These are phyloP conservation scores for Penicillium diatomitis DNA, from an alignment of 495 filamentous ascomycete species.

Conservation along the genomic window DNA sequence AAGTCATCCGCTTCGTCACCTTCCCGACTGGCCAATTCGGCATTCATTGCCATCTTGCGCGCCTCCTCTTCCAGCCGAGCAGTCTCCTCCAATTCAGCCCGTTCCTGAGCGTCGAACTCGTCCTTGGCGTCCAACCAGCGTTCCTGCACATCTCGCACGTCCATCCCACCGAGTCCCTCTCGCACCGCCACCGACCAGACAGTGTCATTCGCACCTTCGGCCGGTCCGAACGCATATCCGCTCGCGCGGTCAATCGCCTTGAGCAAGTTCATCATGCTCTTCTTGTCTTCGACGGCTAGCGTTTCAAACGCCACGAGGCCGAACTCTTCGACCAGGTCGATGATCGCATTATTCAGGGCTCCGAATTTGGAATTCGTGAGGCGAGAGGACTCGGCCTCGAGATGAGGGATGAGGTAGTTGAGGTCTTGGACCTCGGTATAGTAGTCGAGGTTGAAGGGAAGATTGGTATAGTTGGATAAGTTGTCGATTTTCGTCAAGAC, in stretches of 20 bases:
- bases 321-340: conserved; percentile 80
- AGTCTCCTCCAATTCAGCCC: conserved; percentile 59
- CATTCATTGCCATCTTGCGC: conserved; percentile 6
- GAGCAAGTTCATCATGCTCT: conserved; percentile 86
- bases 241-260: conserved; percentile 81
- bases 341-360: conserved; percentile 74
- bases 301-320: conserved; percentile 86
- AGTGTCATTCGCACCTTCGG: conserved; percentile 86
- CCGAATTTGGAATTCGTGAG: conserved; percentile 64
- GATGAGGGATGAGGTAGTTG: conserved; percentile 66
- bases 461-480: conserved; percentile 62
- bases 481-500: conserved; percentile 97
- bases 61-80: conserved; percentile 30
- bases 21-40: too few relatives aligned
- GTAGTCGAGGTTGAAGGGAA: conserved; percentile 90
- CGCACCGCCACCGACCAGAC: conserved; percentile 93
- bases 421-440: conserved; percentile 98
- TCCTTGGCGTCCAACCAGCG: conserved; percentile 88
- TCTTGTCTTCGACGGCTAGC: conserved; percentile 89
- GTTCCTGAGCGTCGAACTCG: conserved; percentile 74
- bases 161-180: conserved; percentile 69
- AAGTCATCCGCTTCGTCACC: conserved; percentile 12
- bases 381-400: conserved; percentile 52
- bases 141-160: conserved; percentile 84
- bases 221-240: conserved; percentile 86